Conservation (phyloP, 192 early-diverging fungal genomes). For the Allomyces macrogynus region DNA sequence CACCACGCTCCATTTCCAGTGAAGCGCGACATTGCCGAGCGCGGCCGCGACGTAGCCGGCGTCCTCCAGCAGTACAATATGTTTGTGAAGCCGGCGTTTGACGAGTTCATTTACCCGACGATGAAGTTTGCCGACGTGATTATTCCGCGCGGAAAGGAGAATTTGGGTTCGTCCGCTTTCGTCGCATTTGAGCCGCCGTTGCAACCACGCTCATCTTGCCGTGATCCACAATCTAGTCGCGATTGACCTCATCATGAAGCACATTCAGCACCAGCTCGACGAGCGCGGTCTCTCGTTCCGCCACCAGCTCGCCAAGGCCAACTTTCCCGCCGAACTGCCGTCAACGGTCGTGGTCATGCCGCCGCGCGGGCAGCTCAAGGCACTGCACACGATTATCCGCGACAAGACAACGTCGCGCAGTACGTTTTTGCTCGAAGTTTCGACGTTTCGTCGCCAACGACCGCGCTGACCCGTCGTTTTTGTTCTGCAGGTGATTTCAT, state of each 20-base stretch:
- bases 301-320: slow-evolving; percentile 7
- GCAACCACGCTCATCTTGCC: too few relatives aligned
- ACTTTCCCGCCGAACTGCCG: slow-evolving; percentile 9
- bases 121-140: slow-evolving; percentile 87
- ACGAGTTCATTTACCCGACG: slow-evolving; percentile 77
- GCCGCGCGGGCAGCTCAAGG: slow-evolving; percentile 13
- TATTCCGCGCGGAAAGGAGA: slow-evolving; percentile 78
- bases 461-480: not conserved
- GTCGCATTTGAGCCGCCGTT: too few relatives aligned
- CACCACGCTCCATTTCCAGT: slow-evolving; percentile 10
- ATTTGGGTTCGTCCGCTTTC: slow-evolving; percentile 16
- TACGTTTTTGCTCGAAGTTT: slow-evolving; percentile 3
- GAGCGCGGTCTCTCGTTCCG: slow-evolving; percentile 28
- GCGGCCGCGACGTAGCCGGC: slow-evolving; percentile 69
- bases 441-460: not conserved
- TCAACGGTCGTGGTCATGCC: not conserved
- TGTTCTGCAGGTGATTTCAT: slow-evolving; percentile 49
- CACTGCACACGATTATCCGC: not conserved
- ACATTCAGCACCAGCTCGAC: slow-evolving; percentile 63
- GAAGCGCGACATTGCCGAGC: slow-evolving; percentile 72
- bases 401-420: not conserved
- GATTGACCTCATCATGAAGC: slow-evolving; percentile 78
- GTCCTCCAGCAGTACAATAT: slow-evolving; percentile 72
- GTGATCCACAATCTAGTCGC: slow-evolving; percentile 31
- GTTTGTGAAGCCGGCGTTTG: slow-evolving; percentile 89